Percentiles rank a stretch among this genome's conserved stretches.
Conservation (phyloP, 306 rosid genomes). For the Lithocarpus polystachyus region DNA sequence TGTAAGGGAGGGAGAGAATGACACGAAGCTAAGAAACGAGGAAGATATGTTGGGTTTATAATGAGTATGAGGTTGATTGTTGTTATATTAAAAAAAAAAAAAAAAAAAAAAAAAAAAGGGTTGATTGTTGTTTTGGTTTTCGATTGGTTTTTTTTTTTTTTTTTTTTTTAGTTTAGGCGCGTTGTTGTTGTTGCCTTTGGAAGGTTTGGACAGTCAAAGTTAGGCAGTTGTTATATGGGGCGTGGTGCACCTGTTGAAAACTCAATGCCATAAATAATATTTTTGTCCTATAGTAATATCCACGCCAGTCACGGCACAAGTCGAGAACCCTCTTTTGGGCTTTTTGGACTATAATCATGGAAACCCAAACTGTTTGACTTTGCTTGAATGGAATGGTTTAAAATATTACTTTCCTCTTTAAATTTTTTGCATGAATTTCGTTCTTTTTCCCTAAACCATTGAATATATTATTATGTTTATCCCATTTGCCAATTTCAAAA, state of each 20-base stretch:
- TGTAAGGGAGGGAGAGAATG: neutral
- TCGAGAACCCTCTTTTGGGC: neutral
- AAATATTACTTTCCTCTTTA: no score
- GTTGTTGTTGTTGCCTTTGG: no score
- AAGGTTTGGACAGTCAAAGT: slow-evolving; percentile 5
- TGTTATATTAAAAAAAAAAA: no score
- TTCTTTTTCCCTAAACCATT: no score
- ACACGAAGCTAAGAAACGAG: neutral
- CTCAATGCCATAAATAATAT: neutral
- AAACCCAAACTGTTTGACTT: no score
- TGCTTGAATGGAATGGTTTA: no score
- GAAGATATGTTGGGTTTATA: neutral
- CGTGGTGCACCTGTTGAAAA: neutral
- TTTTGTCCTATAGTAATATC: neutral
- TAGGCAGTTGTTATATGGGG: slow-evolving; percentile 18
- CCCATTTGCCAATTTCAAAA: no score
- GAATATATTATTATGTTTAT: no score
- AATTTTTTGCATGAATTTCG: no score
- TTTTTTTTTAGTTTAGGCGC: no score
- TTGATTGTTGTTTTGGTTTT: neutral
- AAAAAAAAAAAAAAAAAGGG: no score
- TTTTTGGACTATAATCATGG: no score
- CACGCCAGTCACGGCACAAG: slow-evolving; percentile 48
- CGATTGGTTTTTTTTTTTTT: neutral
- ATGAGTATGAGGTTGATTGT: neutral